phyloP scores from a whole-genome alignment of 2,329 filamentous ascomycete genomes.

The Tolypocladium guangdongense region DNA sequence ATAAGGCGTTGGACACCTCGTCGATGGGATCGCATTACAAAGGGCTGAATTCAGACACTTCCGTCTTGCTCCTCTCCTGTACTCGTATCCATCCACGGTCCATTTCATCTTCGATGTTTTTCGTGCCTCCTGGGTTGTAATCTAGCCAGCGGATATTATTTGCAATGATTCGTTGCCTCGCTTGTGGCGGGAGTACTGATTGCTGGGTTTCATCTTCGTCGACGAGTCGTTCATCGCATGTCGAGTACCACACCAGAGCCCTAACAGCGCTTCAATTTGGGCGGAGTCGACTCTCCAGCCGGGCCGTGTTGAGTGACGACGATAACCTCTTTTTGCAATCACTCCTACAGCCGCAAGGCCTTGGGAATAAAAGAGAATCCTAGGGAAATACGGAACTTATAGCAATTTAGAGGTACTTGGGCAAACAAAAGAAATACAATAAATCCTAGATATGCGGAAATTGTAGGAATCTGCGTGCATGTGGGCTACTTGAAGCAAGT shows the following conservation, averaged over 20 bases:
- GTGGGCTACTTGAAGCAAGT: no score
- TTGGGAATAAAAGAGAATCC: no score
- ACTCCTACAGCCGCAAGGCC: no score
- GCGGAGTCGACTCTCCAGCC: constrained; percentile 7
- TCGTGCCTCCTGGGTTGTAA: not conserved
- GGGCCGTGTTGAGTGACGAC: not conserved
- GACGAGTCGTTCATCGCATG: not conserved
- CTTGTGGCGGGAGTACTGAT: not conserved
- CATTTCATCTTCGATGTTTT: constrained; percentile 3
- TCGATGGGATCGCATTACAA: not conserved
- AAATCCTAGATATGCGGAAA: no score
- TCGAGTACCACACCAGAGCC: constrained; percentile 9
- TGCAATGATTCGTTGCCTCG: not conserved
- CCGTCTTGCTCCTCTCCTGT: no score
- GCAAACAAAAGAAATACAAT: not conserved
- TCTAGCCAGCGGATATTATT: constrained; percentile 3
- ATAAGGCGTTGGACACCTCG: not conserved
- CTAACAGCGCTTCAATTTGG: constrained; percentile 9
- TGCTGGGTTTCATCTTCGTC: not conserved
- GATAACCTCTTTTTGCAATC: not conserved
- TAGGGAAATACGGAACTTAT: no score
- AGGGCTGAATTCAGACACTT: no score
- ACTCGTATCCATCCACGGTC: not conserved
- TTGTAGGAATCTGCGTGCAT: no score
- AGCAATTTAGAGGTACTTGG: not conserved